Evolutionary conservation across 2,329 filamentous ascomycete genomes (phyloP).

Genomic region (Calonectria fujianensis): DNA sequence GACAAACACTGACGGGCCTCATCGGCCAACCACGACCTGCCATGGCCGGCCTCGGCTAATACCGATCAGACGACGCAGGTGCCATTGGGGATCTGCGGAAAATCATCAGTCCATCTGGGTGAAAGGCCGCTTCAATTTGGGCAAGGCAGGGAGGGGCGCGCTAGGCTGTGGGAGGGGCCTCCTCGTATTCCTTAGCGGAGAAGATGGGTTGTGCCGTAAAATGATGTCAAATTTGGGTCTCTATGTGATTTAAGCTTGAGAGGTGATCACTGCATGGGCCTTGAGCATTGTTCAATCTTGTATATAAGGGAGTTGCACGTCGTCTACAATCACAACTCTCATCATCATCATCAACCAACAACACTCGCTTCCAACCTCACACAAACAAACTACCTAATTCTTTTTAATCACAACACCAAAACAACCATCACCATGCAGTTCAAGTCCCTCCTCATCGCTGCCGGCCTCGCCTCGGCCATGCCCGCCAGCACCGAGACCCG

Average conservation of each 20-base stretch:
- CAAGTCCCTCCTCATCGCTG: constrained; percentile 44
- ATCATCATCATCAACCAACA: constrained; percentile 1
- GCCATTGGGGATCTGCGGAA: constrained; percentile 11
- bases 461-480: constrained; percentile 50
- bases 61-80: constrained; percentile 7
- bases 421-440: constrained; percentile 49
- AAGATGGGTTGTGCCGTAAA: not conserved
- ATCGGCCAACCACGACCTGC: constrained; percentile 3
- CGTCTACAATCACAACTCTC: not conserved
- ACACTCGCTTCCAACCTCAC: not conserved
- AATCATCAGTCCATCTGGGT: constrained; percentile 10
- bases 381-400: not conserved
- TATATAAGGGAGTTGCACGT: constrained; percentile 7
- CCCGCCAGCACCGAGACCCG: constrained; percentile 43
- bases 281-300: not conserved
- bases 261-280: not conserved
- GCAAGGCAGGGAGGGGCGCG: constrained; percentile 15
- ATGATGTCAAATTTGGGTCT: constrained; percentile 26
- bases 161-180: constrained; percentile 16
- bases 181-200: constrained; percentile 15
- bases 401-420: not conserved
- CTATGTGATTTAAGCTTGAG: constrained; percentile 9
- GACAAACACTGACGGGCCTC: not conserved
- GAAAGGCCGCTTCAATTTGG: constrained; percentile 12
- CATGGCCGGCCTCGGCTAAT: constrained; percentile 1